Conservation (phyloP, 148 eudicot genomes). For the Salicornia ramosissima region DNA sequence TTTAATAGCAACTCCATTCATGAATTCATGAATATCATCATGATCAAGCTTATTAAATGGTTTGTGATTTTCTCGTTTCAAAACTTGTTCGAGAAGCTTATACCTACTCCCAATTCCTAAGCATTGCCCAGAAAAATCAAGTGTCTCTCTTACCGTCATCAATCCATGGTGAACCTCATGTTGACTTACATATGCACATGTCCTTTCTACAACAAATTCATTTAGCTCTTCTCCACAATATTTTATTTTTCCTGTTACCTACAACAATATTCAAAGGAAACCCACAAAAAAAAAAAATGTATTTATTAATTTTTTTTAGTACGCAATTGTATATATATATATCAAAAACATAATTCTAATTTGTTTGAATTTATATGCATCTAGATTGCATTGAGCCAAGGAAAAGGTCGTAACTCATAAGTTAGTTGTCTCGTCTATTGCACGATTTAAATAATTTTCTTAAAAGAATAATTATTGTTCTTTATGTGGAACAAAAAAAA, state of each 20-base stretch:
- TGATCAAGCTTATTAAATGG: slow-evolving; percentile 59
- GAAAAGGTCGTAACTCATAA: no score
- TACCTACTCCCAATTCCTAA: slow-evolving; percentile 73
- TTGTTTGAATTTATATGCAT: no score
- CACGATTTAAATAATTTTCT: no score
- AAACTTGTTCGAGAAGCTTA: slow-evolving; percentile 44
- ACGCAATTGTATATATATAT: no score
- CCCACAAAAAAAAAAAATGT: no score
- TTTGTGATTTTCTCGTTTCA: slow-evolving; percentile 57
- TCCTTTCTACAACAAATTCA: slow-evolving; percentile 73
- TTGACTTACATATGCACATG: slow-evolving; percentile 74
- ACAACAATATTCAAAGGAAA: neutral
- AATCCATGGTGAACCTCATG: slow-evolving; percentile 69
- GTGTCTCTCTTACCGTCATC: slow-evolving; percentile 82
- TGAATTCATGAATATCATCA: slow-evolving; percentile 69
- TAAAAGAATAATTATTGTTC: no score
- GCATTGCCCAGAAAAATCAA: slow-evolving; percentile 73
- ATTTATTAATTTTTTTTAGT: no score
- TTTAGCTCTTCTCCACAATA: slow-evolving; percentile 72
- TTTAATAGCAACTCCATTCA: slow-evolving; percentile 57
- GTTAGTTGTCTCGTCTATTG: no score
- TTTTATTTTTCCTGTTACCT: slow-evolving; percentile 55
- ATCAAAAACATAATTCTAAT: no score
- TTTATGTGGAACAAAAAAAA: no score
- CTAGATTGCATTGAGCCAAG: no score